Base-by-base conservation (phyloP, 768 basidiomycete species). In the Suillus tomentosus region DNA sequence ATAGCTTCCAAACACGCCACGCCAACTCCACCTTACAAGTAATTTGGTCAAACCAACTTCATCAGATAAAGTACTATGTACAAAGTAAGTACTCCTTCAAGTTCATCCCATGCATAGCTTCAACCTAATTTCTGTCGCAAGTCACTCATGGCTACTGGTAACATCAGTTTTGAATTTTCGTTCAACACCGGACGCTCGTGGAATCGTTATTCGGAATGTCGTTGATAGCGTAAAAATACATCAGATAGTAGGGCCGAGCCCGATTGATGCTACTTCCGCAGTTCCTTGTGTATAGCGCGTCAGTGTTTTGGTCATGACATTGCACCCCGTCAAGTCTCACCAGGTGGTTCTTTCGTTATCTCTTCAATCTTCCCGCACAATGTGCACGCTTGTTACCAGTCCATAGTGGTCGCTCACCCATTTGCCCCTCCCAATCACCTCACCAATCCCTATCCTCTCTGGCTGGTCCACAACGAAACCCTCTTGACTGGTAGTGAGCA, bases 391-490 rank as follows among this genome's bases (percentile, higher is more conserved):
- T 77, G 81, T 71, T 69, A 74, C 68, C 61, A 92, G 75, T 5
- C 89, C 91, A 72, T 77, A 87, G 65, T 92, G 91, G 68, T 92
- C 91, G 68, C 87, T 90, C 22, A 82, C 80, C 82, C 84, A 91
- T 3, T 74, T 75, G 4, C 78, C 81, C 5, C 76, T 36, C 47
- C 63, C 63, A 19, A 80, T 80, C 71, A 78, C 82, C 47, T 86
- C 68, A 0, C 82, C 87, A 39, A 86, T 74, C 3, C 90, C 91
- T 40, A 92, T 80, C 50, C 79, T 78, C 68, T 77, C 70, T 0
- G 88, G 86, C 48, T 82, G 79, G 7, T 84, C 83, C 42, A 91
- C 79, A 58, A 78, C 79, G 62, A 86, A 79, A 7, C 80, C 81
- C 56, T 79, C 77, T 15, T 80, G 77, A 9, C 82, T 73, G 39